Conservation (phyloP, 179 eudicot species). For the Actinidia polygama region DNA sequence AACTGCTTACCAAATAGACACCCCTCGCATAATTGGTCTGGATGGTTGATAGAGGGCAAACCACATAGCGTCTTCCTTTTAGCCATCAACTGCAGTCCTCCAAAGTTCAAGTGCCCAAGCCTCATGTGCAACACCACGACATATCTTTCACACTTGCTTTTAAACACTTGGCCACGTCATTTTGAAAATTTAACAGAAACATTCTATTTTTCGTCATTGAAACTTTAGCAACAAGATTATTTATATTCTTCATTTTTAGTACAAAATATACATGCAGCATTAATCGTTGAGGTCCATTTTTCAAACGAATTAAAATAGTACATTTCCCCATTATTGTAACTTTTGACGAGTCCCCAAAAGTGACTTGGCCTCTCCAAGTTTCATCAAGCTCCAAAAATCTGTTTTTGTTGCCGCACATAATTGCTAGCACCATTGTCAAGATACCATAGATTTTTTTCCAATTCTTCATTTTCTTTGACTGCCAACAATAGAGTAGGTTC, state of each 20-base stretch:
- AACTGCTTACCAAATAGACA: slow-evolving; percentile 12
- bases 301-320: background rate
- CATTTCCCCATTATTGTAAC: background rate
- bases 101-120: slow-evolving; percentile 15
- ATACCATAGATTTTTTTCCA: background rate
- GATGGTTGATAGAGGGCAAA: background rate
- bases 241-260: background rate
- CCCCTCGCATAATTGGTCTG: background rate
- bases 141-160: background rate
- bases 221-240: background rate
- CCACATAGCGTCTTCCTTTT: background rate
- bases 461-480: background rate
- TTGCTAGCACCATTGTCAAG: slow-evolving; percentile 15
- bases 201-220: background rate
- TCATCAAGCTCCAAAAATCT: slow-evolving; percentile 9
- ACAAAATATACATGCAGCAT: background rate
- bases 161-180: slow-evolving; percentile 4
- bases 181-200: background rate
- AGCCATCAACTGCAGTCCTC: background rate
- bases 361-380: background rate
- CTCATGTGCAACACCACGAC: background rate
- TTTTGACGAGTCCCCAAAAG: background rate
- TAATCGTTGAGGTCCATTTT: background rate
- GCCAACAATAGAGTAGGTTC: background rate
- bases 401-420: slow-evolving; percentile 1